phyloP scores from a whole-genome alignment of 371 early-diverging fungal genomes.

The Rhizopus stolonifer region DNA sequence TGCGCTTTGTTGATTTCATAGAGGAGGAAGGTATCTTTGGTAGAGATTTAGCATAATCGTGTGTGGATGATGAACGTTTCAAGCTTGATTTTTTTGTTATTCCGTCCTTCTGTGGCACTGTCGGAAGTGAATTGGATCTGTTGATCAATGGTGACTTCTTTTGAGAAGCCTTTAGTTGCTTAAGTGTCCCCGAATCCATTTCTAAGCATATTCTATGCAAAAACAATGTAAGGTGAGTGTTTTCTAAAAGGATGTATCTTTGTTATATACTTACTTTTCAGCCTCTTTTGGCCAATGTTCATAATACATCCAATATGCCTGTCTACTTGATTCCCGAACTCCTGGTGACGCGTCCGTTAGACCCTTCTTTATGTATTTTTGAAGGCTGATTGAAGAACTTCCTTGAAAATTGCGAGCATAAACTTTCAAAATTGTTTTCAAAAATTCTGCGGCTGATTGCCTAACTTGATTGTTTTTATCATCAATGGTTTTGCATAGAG shows the following conservation, averaged over 20 bases:
- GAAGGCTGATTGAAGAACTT: constrained; percentile 19
- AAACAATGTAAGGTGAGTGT: no score
- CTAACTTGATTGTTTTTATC: constrained; percentile 42
- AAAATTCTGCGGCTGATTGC: constrained; percentile 25
- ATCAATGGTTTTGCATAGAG: constrained; percentile 14
- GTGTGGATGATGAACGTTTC: no score
- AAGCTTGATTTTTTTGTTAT: no score
- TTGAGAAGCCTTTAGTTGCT: constrained; percentile 6
- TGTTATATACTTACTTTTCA: no score
- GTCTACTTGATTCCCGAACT: constrained; percentile 33
- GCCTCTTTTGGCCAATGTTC: constrained; percentile 29
- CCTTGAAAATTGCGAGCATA: constrained; percentile 33
- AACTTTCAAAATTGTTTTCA: constrained; percentile 27
- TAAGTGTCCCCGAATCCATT: constrained; percentile 9
- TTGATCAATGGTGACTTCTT: no score
- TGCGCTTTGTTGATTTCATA: no score
- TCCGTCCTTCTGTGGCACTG: no score
- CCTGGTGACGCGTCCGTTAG: constrained; percentile 35
- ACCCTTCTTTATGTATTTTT: constrained; percentile 34
- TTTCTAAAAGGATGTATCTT: constrained; percentile 8
- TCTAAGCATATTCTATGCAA: constrained; percentile 1
- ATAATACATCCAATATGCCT: constrained; percentile 27
- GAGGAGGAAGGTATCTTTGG: no score
- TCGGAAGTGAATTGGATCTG: no score
- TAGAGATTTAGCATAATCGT: no score